These are phyloP conservation scores for Chlamydomonas incerta DNA, from an alignment of 139 green algal genomes.

Conservation along the genomic window DNA sequence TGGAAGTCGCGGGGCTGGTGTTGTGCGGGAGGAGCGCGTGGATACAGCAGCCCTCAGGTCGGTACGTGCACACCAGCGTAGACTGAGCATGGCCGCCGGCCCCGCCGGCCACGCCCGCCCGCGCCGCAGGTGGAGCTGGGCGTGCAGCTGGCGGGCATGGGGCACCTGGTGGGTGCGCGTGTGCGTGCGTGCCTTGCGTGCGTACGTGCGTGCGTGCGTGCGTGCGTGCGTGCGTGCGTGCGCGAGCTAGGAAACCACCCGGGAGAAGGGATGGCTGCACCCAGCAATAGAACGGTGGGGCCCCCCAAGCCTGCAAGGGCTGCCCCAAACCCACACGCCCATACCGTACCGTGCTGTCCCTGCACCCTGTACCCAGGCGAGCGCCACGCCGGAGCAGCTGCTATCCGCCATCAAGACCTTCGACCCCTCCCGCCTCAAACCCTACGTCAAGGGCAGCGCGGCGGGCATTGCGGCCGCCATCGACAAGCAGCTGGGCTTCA, in stretches of 20 bases:
- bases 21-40: no score
- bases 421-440: constrained; percentile 49
- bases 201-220: background rate
- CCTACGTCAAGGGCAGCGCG: constrained; percentile 60
- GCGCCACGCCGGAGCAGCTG: constrained; percentile 60
- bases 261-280: background rate
- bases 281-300: background rate
- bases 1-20: no score
- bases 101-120: no score
- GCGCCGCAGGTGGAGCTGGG: constrained; percentile 70
- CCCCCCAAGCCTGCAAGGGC: background rate
- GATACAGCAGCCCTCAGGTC: no score
- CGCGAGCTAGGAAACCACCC: background rate
- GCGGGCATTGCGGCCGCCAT: constrained; percentile 62
- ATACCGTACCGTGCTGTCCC: background rate
- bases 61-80: no score
- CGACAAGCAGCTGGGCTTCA: constrained; percentile 23
- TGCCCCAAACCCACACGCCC: background rate
- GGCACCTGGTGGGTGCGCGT: constrained; percentile 57
- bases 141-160: constrained; percentile 65
- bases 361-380: constrained; percentile 28
- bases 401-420: constrained; percentile 50
- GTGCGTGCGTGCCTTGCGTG: background rate
- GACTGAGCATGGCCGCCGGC: no score
- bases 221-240: background rate